Conservation (phyloP, 2,329 filamentous ascomycete species). For the Cordyceps tenuipes region DNA sequence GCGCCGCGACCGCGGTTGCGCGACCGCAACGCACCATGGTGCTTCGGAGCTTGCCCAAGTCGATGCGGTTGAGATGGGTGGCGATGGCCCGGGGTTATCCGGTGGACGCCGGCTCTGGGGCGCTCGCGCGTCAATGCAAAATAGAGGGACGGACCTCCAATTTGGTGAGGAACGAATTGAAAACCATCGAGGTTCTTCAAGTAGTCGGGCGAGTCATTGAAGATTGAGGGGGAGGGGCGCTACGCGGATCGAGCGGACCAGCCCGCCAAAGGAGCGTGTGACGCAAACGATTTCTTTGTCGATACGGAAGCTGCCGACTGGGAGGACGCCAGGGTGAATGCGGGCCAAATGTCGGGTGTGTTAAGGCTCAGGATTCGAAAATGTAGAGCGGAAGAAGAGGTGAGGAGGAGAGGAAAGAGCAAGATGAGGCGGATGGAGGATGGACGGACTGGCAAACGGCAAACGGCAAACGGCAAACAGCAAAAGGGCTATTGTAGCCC, state of each 20-base stretch:
- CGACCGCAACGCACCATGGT: not conserved
- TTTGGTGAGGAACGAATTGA: not conserved
- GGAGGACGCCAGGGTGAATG: not conserved
- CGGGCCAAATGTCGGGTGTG: not conserved
- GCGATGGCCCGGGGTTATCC: not conserved
- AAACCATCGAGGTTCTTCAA: not conserved
- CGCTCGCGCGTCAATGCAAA: too few relatives aligned
- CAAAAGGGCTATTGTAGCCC: not conserved
- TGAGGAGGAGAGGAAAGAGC: not conserved
- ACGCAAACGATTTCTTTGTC: not conserved
- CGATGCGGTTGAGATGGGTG: not conserved
- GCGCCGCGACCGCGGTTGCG: not conserved
- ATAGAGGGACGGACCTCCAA: not conserved
- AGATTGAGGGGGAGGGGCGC: not conserved
- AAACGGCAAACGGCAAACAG: too few relatives aligned
- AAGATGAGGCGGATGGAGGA: not conserved
- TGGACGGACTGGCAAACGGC: not conserved
- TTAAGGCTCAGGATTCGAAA: not conserved
- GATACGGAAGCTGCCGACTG: constrained; percentile 2
- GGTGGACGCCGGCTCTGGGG: too few relatives aligned
- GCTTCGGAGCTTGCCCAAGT: not conserved
- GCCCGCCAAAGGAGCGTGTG: not conserved
- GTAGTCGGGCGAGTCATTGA: not conserved
- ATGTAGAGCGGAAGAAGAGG: not conserved
- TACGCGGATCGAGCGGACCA: not conserved